A percentile compares a stretch with the other conserved stretches of the same genome.
phyloP scores from a whole-genome alignment of 1,284 basidiomycete genomes.

The Pascua guehoae region DNA sequence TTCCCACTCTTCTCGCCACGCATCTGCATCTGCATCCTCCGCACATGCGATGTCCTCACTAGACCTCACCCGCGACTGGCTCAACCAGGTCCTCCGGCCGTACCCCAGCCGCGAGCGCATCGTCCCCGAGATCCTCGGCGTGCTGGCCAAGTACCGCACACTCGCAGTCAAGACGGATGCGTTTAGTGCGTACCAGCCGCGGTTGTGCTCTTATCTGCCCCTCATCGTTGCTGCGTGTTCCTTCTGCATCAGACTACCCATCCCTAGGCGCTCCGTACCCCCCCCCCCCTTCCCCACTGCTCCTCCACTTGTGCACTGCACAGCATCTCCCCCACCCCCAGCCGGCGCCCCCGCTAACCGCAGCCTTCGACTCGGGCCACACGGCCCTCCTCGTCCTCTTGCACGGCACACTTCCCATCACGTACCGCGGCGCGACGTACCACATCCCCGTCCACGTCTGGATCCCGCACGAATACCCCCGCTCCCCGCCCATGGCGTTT shows the following conservation, averaged over 20 bases:
- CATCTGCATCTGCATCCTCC: neutral
- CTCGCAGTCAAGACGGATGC: slow-evolving; percentile 86
- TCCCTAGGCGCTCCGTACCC: neutral
- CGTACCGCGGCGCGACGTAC: slow-evolving; percentile 72
- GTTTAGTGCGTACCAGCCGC: slow-evolving; percentile 63
- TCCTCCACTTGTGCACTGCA: slow-evolving; percentile 1
- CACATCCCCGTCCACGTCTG: slow-evolving; percentile 92
- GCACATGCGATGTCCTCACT: slow-evolving; percentile 32
- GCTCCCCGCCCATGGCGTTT: slow-evolving; percentile 78
- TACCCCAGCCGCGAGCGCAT: slow-evolving; percentile 63
- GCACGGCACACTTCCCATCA: slow-evolving; percentile 86
- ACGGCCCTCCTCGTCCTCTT: slow-evolving; percentile 84
- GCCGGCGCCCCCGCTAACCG: slow-evolving; percentile 1
- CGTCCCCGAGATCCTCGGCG: slow-evolving; percentile 63
- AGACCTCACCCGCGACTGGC: slow-evolving; percentile 61
- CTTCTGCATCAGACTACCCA: too few relatives aligned
- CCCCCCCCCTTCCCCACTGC: slow-evolving; percentile 8
- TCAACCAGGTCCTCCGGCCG: slow-evolving; percentile 62
- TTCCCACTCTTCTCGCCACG: neutral
- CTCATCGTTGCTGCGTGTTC: neutral
- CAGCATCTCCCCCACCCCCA: neutral
- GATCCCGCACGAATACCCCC: slow-evolving; percentile 78
- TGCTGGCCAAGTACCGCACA: slow-evolving; percentile 60
- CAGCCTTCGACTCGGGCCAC: slow-evolving; percentile 90
- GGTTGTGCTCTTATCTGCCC: slow-evolving; percentile 25